A percentile compares a stretch with the other conserved stretches of the same genome.
Evolutionary conservation across 192 early-diverging fungal species (phyloP).

Genomic region (Gigaspora rosea): DNA sequence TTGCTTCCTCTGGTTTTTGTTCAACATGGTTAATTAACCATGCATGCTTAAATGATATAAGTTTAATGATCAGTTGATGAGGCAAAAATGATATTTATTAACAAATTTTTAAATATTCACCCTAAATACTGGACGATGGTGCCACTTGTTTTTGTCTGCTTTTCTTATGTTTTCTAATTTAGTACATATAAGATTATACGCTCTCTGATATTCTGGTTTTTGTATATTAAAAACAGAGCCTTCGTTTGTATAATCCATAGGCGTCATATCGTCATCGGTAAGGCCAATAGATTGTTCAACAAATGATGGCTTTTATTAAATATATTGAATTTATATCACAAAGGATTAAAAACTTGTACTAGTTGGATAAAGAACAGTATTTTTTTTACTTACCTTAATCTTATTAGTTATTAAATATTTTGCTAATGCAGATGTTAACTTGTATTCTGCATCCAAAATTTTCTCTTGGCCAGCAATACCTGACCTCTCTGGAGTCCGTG

Average conservation of each 20-base stretch:
- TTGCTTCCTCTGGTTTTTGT: slow-evolving; percentile 59
- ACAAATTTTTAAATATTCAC: slow-evolving; percentile 41
- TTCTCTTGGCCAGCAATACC: slow-evolving; percentile 54
- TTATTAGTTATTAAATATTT: slow-evolving; percentile 53
- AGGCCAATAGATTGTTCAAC: slow-evolving; percentile 31
- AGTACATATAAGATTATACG: slow-evolving; percentile 49
- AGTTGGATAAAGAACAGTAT: too few relatives aligned
- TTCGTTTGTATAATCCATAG: slow-evolving; percentile 16
- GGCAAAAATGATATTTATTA: neutral
- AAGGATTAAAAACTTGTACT: too few relatives aligned
- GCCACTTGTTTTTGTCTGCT: slow-evolving; percentile 69
- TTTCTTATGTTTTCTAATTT: slow-evolving; percentile 47
- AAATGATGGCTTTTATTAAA: slow-evolving; percentile 18
- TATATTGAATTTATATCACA: too few relatives aligned
- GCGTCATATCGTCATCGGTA: neutral
- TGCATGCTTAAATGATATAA: slow-evolving; percentile 47
- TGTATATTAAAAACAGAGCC: slow-evolving; percentile 4
- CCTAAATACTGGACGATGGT: slow-evolving; percentile 68
- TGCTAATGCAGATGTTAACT: slow-evolving; percentile 55
- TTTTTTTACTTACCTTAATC: slow-evolving; percentile 47
- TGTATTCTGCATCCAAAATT: slow-evolving; percentile 63
- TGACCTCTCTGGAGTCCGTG: slow-evolving; percentile 37
- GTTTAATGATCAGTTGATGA: neutral
- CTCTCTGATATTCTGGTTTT: slow-evolving; percentile 36
- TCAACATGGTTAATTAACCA: slow-evolving; percentile 64